Evolutionary conservation across 805 yeast genomes (phyloP).

Genomic region (Candida suzukii): DNA sequence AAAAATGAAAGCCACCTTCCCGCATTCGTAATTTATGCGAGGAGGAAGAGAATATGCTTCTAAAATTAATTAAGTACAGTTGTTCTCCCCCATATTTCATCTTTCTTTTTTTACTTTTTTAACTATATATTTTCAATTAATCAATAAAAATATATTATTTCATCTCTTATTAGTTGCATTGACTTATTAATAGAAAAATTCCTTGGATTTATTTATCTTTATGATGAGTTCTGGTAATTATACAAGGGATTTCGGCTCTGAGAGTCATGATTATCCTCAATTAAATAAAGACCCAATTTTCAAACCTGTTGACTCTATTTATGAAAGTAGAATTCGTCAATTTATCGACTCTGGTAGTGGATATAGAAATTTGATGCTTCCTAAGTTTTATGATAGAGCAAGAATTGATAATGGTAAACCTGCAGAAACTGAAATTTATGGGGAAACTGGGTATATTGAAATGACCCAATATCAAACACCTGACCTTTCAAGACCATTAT

Average conservation of each 20-base stretch:
- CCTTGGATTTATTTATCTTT: too few relatives aligned
- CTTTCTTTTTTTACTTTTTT: too few relatives aligned
- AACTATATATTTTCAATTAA: too few relatives aligned
- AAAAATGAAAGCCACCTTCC: too few relatives aligned
- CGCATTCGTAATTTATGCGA: too few relatives aligned
- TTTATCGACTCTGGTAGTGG: slow-evolving; percentile 72
- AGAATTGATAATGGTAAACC: slow-evolving; percentile 38
- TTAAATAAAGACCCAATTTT: slow-evolving; percentile 52
- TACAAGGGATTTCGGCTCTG: background rate
- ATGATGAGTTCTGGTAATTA: background rate
- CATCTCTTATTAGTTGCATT: too few relatives aligned
- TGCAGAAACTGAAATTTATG: slow-evolving; percentile 11
- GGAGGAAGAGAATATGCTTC: too few relatives aligned
- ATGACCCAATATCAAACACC: slow-evolving; percentile 72
- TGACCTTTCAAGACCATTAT: slow-evolving; percentile 56
- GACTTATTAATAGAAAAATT: too few relatives aligned
- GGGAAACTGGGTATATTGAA: slow-evolving; percentile 39
- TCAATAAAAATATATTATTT: too few relatives aligned
- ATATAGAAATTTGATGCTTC: slow-evolving; percentile 64
- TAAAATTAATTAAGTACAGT: too few relatives aligned
- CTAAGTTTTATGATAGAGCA: slow-evolving; percentile 67
- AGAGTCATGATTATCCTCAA: slow-evolving; percentile 26
- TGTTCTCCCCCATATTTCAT: too few relatives aligned
- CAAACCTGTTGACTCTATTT: slow-evolving; percentile 70
- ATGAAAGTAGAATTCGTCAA: slow-evolving; percentile 66